Evolutionary conservation across 2,329 filamentous ascomycete genomes (phyloP).

Genomic region (Dryadomyces quercus-mongolicae): DNA sequence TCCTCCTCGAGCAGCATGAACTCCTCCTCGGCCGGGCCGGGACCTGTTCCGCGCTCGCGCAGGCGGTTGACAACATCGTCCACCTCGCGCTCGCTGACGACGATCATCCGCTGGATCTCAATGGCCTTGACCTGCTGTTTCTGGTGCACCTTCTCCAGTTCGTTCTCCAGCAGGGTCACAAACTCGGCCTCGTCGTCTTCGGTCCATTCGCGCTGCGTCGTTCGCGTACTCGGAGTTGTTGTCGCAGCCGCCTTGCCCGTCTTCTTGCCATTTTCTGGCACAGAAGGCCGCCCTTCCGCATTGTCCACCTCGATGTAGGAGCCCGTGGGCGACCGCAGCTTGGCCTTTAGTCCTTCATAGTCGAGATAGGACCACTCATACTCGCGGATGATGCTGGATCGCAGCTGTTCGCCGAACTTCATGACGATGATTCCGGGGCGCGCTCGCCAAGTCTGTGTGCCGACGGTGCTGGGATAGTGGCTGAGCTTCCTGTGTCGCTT

Average conservation of each 20-base stretch:
- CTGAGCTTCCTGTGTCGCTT: not conserved
- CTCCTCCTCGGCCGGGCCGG: slow-evolving; percentile 72
- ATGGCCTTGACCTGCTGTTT: slow-evolving; percentile 97
- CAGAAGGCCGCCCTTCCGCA: slow-evolving; percentile 18
- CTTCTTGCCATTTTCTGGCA: slow-evolving; percentile 12
- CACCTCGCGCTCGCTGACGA: slow-evolving; percentile 79
- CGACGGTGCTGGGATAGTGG: slow-evolving; percentile 1
- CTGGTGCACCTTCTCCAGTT: slow-evolving; percentile 94
- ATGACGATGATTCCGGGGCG: slow-evolving; percentile 46
- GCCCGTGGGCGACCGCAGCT: slow-evolving; percentile 64
- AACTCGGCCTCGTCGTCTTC: slow-evolving; percentile 88
- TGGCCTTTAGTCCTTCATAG: slow-evolving; percentile 85
- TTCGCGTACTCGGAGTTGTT: not conserved
- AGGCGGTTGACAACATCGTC: slow-evolving; percentile 71
- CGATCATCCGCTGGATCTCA: slow-evolving; percentile 86
- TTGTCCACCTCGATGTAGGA: slow-evolving; percentile 20
- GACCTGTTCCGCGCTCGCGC: slow-evolving; percentile 45
- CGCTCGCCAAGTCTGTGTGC: slow-evolving; percentile 19
- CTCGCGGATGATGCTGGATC: slow-evolving; percentile 89
- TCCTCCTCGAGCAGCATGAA: slow-evolving; percentile 91
- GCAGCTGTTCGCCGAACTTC: slow-evolving; percentile 94
- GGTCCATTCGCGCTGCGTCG: slow-evolving; percentile 55
- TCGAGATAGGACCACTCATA: slow-evolving; percentile 98
- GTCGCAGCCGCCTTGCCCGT: slow-evolving; percentile 18
- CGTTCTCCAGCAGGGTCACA: slow-evolving; percentile 72